Evolutionary conservation across 805 yeast species (phyloP).

Genomic region (Pichia kluyveri): DNA sequence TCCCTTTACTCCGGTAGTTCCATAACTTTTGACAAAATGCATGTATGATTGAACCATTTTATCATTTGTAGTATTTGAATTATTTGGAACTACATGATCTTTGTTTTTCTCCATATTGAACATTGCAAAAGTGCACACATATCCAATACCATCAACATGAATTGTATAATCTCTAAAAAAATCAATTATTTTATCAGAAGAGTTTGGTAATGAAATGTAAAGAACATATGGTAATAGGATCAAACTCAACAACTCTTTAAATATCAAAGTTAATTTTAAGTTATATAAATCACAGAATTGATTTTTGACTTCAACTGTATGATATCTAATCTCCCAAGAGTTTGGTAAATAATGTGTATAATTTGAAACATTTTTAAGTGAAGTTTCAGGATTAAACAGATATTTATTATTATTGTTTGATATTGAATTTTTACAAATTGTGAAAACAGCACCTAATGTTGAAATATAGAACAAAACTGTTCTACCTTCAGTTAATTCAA

Average conservation of each 20-base stretch:
- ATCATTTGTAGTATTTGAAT: constrained; percentile 45
- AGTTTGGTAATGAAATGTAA: constrained; percentile 71
- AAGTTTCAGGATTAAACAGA: constrained; percentile 90
- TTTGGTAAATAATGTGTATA: constrained; percentile 87
- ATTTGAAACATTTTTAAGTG: constrained; percentile 69
- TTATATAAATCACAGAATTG: constrained; percentile 78
- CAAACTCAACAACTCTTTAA: constrained; percentile 75
- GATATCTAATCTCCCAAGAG: constrained; percentile 79
- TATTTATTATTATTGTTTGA: constrained; percentile 37
- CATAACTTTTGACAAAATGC: constrained; percentile 81
- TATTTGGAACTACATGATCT: constrained; percentile 17
- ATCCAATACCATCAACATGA: constrained; percentile 90
- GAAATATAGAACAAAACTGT: constrained; percentile 85
- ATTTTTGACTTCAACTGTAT: constrained; percentile 72
- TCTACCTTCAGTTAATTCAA: constrained; percentile 75
- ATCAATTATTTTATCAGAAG: constrained; percentile 72
- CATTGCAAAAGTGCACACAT: constrained; percentile 91
- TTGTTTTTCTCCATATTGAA: constrained; percentile 63
- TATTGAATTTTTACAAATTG: constrained; percentile 65
- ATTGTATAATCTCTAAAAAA: constrained; percentile 85
- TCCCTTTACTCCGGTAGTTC: constrained; percentile 14
- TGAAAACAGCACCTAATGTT: constrained; percentile 80
- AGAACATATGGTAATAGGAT: constrained; percentile 82
- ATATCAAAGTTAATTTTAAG: constrained; percentile 57
- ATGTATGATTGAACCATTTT: constrained; percentile 90